These are phyloP conservation scores for Chrysoporthe cubensis DNA, from an alignment of 2,329 filamentous ascomycete species.

Conservation along the genomic window DNA sequence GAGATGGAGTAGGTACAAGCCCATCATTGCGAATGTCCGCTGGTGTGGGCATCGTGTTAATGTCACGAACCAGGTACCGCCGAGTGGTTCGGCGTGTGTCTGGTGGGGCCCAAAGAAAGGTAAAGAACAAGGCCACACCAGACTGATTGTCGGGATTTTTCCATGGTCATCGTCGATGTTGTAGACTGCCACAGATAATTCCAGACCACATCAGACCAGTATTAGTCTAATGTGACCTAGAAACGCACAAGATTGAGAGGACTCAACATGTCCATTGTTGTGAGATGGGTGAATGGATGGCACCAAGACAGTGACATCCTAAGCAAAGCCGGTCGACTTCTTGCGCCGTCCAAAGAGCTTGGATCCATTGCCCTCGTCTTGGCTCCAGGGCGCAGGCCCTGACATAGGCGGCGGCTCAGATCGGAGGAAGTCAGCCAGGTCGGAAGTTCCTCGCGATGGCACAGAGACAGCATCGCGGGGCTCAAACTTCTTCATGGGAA, in stretches of 20 bases:
- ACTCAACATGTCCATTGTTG: not conserved
- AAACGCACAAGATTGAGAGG: not conserved
- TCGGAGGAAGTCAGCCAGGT: slow-evolving; percentile 74
- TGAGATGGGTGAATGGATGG: not conserved
- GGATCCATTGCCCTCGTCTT: slow-evolving; percentile 14
- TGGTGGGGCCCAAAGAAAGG: no score
- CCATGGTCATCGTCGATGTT: not conserved
- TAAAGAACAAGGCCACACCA: not conserved
- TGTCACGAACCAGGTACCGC: not conserved
- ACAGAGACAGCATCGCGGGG: slow-evolving; percentile 54
- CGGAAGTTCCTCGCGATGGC: slow-evolving; percentile 57
- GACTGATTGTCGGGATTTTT: not conserved
- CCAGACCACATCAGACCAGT: no score
- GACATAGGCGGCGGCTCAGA: slow-evolving; percentile 62
- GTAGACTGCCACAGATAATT: not conserved
- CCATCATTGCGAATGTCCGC: not conserved
- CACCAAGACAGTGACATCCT: not conserved
- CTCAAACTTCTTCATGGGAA: slow-evolving; percentile 62
- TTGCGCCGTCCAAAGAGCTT: slow-evolving; percentile 27
- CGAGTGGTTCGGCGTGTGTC: not conserved
- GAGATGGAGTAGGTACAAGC: not conserved
- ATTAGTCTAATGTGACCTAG: not conserved
- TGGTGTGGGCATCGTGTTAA: not conserved
- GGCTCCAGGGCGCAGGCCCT: slow-evolving; percentile 10
- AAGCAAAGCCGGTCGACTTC: slow-evolving; percentile 26